Base-by-base conservation (phyloP, 352 stramenopile species). In the Phytophthora brassicae region DNA sequence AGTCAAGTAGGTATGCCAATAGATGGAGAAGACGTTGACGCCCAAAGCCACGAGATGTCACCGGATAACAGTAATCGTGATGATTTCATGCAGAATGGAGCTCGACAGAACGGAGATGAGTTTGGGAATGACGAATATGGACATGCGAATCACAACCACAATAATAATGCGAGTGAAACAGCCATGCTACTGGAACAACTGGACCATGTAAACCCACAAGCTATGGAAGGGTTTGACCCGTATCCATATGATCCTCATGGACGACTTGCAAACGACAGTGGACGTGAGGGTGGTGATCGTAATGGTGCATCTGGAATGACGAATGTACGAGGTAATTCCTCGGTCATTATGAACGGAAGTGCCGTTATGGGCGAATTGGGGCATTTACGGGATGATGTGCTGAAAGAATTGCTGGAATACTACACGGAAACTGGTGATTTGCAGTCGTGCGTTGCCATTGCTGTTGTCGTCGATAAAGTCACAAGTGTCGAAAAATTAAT, bases 351-450 rank as follows among this genome's bases (percentile, higher is more conserved):
- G 60, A 76, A 91, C 56, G 85, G 82, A 8, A 94, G 82, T 54
- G 85, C 82, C 26, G 83, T 94, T 13, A 76, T 89, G 50, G 85
- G 85, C 6, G 79, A 92, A 51, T 53, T 96, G 2, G 76, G 73
- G 11, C 81, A 90, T 45, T 42, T 97, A 43, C 83, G 83, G 6
- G 75, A 92, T 23, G 70, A 68, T 14, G 75, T 96, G 29, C 64
- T 97, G 29, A 94, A 96, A 51, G 86, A 95, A 43, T 54, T 97
- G 14, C 70, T 97, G 3, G 85, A 94, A 56, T 95, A 95, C 53
- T 94, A 95, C 56, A 84, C 84, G 3, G 86, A 96, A 45, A 71
- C 81, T 29, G 89, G 89, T 4, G 89, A 97, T 59, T 56, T 97
- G 9, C 89, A 96, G 57, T 90, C 86, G 3, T 88, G 84, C 36